phyloP scores from a whole-genome alignment of 768 basidiomycete genomes.

The Mycena polygramma region DNA sequence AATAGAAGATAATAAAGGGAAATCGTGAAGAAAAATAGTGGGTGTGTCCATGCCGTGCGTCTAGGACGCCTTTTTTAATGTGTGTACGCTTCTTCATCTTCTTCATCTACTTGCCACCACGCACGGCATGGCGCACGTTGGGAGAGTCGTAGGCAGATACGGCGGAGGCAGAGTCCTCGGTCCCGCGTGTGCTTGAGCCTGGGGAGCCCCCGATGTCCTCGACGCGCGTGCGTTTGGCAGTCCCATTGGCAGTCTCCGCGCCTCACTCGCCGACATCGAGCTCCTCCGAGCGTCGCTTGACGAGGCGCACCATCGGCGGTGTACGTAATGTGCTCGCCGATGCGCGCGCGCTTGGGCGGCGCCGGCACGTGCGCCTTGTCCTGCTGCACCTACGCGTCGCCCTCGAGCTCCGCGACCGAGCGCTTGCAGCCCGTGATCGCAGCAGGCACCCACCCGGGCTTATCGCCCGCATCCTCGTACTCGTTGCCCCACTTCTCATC shows the following conservation, averaged over 20 bases:
- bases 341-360: conserved; percentile 7
- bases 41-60: no score
- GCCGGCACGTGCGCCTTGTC: neutral
- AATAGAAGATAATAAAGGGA: no score
- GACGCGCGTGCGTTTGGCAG: conserved; percentile 3
- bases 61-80: no score
- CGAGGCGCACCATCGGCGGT: neutral
- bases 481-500: conserved; percentile 15
- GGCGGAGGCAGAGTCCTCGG: conserved; percentile 7
- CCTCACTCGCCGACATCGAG: neutral
- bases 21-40: no score
- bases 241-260: neutral
- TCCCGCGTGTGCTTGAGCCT: neutral
- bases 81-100: no score
- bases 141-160: neutral
- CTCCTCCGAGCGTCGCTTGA: conserved; percentile 9
- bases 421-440: conserved; percentile 36
- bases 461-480: neutral
- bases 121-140: no score
- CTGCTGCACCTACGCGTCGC: conserved; percentile 23
- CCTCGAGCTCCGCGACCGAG: conserved; percentile 49
- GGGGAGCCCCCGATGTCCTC: neutral
- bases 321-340: neutral
- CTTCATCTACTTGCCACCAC: no score
- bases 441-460: conserved; percentile 1